A percentile compares a stretch with the other conserved stretches of the same genome.
Conservation (phyloP, 2,329 filamentous ascomycete genomes). For the Pseudohalonectria lignicola region DNA sequence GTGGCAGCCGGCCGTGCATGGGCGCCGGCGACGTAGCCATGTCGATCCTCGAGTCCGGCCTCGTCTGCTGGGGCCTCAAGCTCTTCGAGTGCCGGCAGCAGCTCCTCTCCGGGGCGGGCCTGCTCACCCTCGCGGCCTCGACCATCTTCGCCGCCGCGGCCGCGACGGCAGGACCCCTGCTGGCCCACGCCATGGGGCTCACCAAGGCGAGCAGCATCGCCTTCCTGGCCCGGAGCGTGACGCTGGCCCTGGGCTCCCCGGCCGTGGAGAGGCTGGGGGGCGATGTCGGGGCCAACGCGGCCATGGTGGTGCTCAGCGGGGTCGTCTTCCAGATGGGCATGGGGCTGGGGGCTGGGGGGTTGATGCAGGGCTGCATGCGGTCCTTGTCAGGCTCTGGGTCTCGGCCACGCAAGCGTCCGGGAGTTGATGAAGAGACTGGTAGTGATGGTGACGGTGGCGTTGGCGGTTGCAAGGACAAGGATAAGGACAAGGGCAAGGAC, state of each 20-base stretch:
- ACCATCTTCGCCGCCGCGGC: slow-evolving; percentile 26
- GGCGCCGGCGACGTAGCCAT: slow-evolving; percentile 37
- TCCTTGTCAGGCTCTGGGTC: too few species aligned
- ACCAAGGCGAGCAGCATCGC: slow-evolving; percentile 19
- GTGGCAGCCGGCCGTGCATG: slow-evolving; percentile 4
- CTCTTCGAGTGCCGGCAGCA: slow-evolving; percentile 36
- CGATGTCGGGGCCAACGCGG: slow-evolving; percentile 34
- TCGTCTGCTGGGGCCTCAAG: slow-evolving; percentile 42
- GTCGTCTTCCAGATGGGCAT: slow-evolving; percentile 26
- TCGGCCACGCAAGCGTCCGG: too few species aligned
- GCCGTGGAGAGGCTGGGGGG: slow-evolving; percentile 32
- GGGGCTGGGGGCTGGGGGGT: slow-evolving; percentile 15
- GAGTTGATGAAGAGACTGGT: too few species aligned
- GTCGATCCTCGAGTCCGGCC: slow-evolving; percentile 37
- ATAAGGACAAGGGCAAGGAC: neutral
- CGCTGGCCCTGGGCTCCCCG: slow-evolving; percentile 36
- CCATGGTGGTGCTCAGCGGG: slow-evolving; percentile 39
- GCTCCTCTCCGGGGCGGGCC: slow-evolving; percentile 30
- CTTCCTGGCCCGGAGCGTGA: slow-evolving; percentile 39
- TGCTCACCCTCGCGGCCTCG: slow-evolving; percentile 25
- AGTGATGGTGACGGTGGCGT: too few species aligned
- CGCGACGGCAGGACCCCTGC: slow-evolving; percentile 27
- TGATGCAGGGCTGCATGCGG: neutral
- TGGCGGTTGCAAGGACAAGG: neutral
- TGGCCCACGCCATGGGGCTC: slow-evolving; percentile 25